A percentile compares a stretch with the other conserved stretches of the same genome.
Conservation (phyloP, 2,329 filamentous ascomycete genomes). For the Aspergillus carbonarius region DNA sequence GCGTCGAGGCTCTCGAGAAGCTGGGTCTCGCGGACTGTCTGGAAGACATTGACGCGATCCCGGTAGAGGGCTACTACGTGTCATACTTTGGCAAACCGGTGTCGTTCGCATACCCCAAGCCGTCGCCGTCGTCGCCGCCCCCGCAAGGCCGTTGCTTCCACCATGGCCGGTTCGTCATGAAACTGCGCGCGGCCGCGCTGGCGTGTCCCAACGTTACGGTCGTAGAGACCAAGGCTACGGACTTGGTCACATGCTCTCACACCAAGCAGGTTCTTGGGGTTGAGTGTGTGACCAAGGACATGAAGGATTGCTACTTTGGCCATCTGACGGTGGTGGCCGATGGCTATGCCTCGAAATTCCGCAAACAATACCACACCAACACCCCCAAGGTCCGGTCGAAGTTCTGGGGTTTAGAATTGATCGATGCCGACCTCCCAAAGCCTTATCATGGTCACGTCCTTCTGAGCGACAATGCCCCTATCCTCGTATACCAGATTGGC, state of each 20-base stretch:
- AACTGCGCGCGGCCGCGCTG: constrained; percentile 72
- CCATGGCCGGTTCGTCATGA: constrained; percentile 88
- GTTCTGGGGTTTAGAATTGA: constrained; percentile 91
- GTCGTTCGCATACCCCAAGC: constrained; percentile 73
- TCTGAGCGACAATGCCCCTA: constrained; percentile 72
- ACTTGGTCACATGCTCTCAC: constrained; percentile 68
- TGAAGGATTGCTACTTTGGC: constrained; percentile 79
- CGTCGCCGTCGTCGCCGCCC: constrained; percentile 49
- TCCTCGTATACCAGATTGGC: constrained; percentile 96
- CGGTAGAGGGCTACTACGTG: constrained; percentile 83
- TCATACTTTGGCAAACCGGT: constrained; percentile 75
- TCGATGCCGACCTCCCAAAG: constrained; percentile 76
- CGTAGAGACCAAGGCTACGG: constrained; percentile 82
- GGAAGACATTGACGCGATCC: constrained; percentile 82
- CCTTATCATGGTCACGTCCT: constrained; percentile 82
- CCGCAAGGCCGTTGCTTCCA: constrained; percentile 83
- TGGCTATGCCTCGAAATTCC: constrained; percentile 89
- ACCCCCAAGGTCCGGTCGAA: constrained; percentile 73
- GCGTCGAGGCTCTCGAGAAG: constrained; percentile 74
- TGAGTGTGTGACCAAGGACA: constrained; percentile 64
- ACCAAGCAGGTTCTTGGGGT: constrained; percentile 78
- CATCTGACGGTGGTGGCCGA: constrained; percentile 86
- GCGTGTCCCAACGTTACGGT: constrained; percentile 80
- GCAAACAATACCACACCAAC: constrained; percentile 70
- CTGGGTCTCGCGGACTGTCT: constrained; percentile 79